These are phyloP conservation scores for Blastomyces emzantsi DNA, from an alignment of 2,329 filamentous ascomycete species.

Conservation along the genomic window DNA sequence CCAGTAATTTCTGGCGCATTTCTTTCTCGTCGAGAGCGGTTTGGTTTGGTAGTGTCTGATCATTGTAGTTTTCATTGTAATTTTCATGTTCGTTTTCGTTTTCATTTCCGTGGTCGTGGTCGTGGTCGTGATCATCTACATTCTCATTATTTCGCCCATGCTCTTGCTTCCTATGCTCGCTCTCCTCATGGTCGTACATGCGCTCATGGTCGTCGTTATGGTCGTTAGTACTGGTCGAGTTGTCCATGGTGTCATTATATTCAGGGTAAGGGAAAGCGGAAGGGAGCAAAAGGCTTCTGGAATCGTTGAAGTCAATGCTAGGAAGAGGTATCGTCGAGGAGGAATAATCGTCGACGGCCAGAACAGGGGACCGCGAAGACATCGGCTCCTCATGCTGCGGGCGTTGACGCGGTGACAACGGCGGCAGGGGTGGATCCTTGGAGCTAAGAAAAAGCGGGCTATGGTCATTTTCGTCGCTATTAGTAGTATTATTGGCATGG, in stretches of 20 bases:
- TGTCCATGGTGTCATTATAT: constrained; percentile 10
- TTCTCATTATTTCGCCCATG: constrained; percentile 17
- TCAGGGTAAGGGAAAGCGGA: constrained; percentile 4
- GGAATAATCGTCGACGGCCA: neutral
- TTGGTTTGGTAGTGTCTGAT: constrained; percentile 25
- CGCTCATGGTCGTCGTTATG: constrained; percentile 5
- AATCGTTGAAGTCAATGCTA: neutral
- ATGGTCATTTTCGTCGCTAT: neutral
- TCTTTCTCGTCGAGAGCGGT: constrained; percentile 47
- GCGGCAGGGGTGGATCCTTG: neutral
- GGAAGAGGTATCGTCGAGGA: neutral
- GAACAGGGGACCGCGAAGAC: neutral
- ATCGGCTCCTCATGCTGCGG: neutral
- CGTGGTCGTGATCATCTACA: constrained; percentile 21
- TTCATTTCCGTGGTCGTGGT: constrained; percentile 17
- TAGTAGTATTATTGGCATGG: neutral
- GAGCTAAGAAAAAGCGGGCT: neutral
- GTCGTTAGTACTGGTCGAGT: constrained; percentile 9
- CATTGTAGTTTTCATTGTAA: constrained; percentile 7
- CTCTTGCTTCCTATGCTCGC: constrained; percentile 4
- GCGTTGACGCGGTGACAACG: constrained; percentile 2
- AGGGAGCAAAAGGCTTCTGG: constrained; percentile 11
- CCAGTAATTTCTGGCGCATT: constrained; percentile 51
- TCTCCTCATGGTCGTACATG: constrained; percentile 8
- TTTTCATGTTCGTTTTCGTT: constrained; percentile 4